Base-by-base conservation (phyloP, 192 early-diverging fungal genomes). In the Paraglomus brasilianum region DNA sequence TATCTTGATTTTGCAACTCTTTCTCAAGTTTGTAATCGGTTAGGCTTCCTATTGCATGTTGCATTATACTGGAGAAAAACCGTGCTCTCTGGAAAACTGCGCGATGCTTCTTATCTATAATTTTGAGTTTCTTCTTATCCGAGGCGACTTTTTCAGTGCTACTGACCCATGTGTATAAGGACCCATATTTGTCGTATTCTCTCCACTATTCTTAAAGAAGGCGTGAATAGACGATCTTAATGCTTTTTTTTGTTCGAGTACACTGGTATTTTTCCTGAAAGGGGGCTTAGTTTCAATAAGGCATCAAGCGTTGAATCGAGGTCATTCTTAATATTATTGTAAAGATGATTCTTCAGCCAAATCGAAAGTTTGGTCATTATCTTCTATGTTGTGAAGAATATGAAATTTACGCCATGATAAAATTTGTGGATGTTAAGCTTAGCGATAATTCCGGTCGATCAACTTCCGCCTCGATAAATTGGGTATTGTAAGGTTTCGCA, bases 331-430 rank as follows among this genome's bases (percentile, higher is more conserved):
- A 61, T 61, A 61, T 42, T 61, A 43, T 45, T 61, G n/a, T 42
- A 11, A 45, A 61, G 41, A 61, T 63, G 10, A 5, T 63, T 45
- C 17, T 63, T 45, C 41, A 63, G 10, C 60, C 60, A 63, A 47
- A 45, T 24, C 60, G 60, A 63, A 63, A 63, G 60, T 63, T 45
- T 63, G 17, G 44, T 63, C 44, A 63, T 61, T 61, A n/a, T 58
- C 36, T 57, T 57, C 15, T 57, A 21, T 11, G 55, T n/a, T n/a
- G n/a, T n/a, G n/a, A n/a, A n/a, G n/a, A n/a, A n/a, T n/a, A n/a
- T n/a, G n/a, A n/a, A n/a, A n/a, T n/a, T n/a, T n/a, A n/a, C n/a
- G n/a, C n/a, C n/a, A n/a, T n/a, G n/a, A n/a, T n/a, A n/a, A n/a
- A n/a, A n/a, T n/a, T n/a, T n/a, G n/a, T n/a, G n/a, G n/a, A n/a